phyloP scores from a whole-genome alignment of 2,329 filamentous ascomycete genomes.

The Achaetomium macrosporum region DNA sequence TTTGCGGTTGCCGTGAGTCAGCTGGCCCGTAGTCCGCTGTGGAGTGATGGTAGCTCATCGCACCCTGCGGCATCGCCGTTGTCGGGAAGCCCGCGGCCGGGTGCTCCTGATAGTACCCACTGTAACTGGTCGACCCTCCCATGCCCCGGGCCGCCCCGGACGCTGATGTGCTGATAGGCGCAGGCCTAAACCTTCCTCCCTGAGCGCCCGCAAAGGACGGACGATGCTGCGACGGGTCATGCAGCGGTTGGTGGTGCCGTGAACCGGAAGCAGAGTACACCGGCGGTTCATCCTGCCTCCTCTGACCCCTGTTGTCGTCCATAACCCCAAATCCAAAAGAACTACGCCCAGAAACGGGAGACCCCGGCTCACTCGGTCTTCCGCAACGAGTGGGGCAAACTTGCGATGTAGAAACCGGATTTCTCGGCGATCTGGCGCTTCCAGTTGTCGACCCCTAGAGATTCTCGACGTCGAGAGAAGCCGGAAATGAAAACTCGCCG shows the following conservation, averaged over 20 bases:
- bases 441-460: slow-evolving; percentile 24
- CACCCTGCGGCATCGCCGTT: slow-evolving; percentile 50
- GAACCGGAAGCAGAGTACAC: slow-evolving; percentile 54
- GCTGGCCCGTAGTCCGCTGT: slow-evolving; percentile 51
- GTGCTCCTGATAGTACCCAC: slow-evolving; percentile 54
- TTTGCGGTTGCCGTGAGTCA: slow-evolving; percentile 51
- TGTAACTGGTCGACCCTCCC: slow-evolving; percentile 53
- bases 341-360: slow-evolving; percentile 45
- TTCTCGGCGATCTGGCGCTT: slow-evolving; percentile 37
- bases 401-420: slow-evolving; percentile 58
- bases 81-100: slow-evolving; percentile 42
- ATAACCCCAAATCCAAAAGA: slow-evolving; percentile 51
- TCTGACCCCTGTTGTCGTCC: slow-evolving; percentile 69
- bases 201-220: slow-evolving; percentile 44
- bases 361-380: slow-evolving; percentile 52
- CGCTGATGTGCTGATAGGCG: slow-evolving; percentile 45
- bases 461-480: slow-evolving; percentile 7
- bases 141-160: slow-evolving; percentile 40
- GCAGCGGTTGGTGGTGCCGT: slow-evolving; percentile 43
- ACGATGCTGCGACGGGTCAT: slow-evolving; percentile 44
- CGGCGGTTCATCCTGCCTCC: slow-evolving; percentile 69
- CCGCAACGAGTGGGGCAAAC: slow-evolving; percentile 60
- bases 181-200: slow-evolving; percentile 42
- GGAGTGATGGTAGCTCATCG: slow-evolving; percentile 53
- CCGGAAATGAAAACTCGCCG: slow-evolving; percentile 5